Evolutionary conservation across 345 rosid genomes (phyloP).

Genomic region (Salix purpurea): DNA sequence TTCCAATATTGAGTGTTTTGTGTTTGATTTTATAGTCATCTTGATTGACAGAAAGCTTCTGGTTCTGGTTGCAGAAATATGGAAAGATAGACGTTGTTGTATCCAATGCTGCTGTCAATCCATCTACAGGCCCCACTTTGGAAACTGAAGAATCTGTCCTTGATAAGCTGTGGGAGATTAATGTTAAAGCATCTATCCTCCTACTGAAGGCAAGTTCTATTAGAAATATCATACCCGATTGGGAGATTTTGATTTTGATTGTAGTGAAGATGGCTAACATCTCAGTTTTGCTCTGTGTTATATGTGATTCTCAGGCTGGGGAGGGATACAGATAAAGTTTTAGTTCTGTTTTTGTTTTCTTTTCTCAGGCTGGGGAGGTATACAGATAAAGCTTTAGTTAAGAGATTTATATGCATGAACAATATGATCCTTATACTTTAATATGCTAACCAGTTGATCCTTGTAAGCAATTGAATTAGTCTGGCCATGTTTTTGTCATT

Average conservation of each 20-base stretch:
- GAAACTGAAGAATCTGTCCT: constrained; percentile 59
- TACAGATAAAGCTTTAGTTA: too few species aligned
- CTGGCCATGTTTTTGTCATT: too few species aligned
- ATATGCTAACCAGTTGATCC: too few species aligned
- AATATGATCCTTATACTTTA: too few species aligned
- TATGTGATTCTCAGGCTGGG: neutral
- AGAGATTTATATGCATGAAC: too few species aligned
- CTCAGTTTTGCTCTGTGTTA: neutral
- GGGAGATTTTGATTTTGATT: too few species aligned
- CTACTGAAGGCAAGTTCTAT: constrained; percentile 47
- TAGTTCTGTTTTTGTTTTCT: too few species aligned
- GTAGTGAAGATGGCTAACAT: too few species aligned
- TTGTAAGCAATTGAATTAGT: too few species aligned
- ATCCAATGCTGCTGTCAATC: constrained; percentile 83
- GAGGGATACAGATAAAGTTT: too few species aligned
- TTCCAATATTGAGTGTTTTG: too few species aligned
- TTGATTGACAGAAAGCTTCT: neutral
- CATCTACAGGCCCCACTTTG: constrained; percentile 53
- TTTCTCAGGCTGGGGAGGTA: too few species aligned
- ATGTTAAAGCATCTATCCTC: constrained; percentile 70
- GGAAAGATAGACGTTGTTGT: constrained; percentile 74
- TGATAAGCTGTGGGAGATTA: constrained; percentile 85
- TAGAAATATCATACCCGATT: neutral
- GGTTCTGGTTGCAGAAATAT: constrained; percentile 49
- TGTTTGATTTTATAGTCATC: neutral